Base-by-base conservation (phyloP, 345 rosid species). In the Geranium brycei region DNA sequence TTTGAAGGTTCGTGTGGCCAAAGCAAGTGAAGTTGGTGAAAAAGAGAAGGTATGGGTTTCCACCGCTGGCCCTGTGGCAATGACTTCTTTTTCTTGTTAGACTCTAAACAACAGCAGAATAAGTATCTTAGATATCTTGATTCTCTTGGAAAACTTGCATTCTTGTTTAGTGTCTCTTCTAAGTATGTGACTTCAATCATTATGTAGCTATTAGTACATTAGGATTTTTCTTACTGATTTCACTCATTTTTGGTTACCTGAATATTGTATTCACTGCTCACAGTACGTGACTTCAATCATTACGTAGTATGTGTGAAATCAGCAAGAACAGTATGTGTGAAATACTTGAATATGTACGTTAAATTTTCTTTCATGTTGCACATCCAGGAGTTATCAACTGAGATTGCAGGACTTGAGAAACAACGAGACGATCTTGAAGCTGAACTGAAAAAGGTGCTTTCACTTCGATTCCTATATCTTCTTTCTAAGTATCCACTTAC, bases 371-470 rank as follows among this genome's bases (percentile, higher is more conserved):
- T 60, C 51, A 61, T 68, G 38, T 64, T 31, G 38, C 30, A 17
- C 64, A 60, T 75, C 62, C 88, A 93, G 99, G 97, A 90, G 83
- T 69, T 90, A 68, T 73, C 73, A 71, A 82, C 87, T 69, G 99
- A 90, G 81, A 83, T 93, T 75, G 67, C 81, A 66, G 83, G 74
- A 72, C 80, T 87, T 64, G 97, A 83, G 76, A 86, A 82, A 71
- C 80, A 86, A 79, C 85, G 96, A 76, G 85, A 86, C 74, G 87
- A 85, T 66, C 87, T 93, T 62, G 99, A 89, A 81, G 95, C 96
- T 59, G 84, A 90, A 73, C 72, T 93, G 79, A 93, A 93, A 75
- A 90, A 73, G 95, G 96, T 79, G 30, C 63, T 23, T 53, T 10
- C 53, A 47, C 53, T 7, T 47, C 15, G 13, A 47, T 13, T 47